Conservation (phyloP, 1,139 yeast species). For the Scheffersomyces segobiensis region DNA sequence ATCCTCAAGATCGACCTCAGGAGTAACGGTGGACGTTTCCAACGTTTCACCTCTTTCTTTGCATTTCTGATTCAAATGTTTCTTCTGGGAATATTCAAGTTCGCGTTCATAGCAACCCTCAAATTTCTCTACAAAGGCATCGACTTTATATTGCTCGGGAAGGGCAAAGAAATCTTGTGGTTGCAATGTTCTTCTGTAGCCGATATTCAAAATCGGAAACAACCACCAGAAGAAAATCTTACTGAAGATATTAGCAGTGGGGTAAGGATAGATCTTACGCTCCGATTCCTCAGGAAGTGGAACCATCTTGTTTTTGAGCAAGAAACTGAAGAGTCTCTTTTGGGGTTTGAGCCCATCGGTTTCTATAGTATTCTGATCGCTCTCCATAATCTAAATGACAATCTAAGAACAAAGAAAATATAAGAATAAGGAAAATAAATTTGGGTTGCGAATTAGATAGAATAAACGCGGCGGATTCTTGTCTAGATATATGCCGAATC, state of each 20-base stretch:
- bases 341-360: constrained; percentile 4
- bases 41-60: constrained; percentile 20
- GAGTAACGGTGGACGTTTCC: constrained; percentile 15
- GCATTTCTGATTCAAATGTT: constrained; percentile 15
- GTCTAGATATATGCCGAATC: not conserved
- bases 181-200: constrained; percentile 66
- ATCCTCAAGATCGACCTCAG: constrained; percentile 25
- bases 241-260: constrained; percentile 30
- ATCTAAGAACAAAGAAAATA: not conserved
- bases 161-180: constrained; percentile 62
- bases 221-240: constrained; percentile 57
- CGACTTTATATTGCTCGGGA: constrained; percentile 54
- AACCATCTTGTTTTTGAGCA: constrained; percentile 35
- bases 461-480: not conserved
- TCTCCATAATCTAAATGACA: not conserved
- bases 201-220: constrained; percentile 54
- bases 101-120: constrained; percentile 35
- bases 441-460: not conserved
- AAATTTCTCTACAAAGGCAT: constrained; percentile 34
- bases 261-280: constrained; percentile 42
- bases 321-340: constrained; percentile 13
- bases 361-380: not conserved
- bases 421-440: not conserved
- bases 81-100: constrained; percentile 23
- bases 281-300: constrained; percentile 55